phyloP scores from a whole-genome alignment of 2,329 filamentous ascomycete genomes.

The Ophiocordyceps camponoti-floridani region DNA sequence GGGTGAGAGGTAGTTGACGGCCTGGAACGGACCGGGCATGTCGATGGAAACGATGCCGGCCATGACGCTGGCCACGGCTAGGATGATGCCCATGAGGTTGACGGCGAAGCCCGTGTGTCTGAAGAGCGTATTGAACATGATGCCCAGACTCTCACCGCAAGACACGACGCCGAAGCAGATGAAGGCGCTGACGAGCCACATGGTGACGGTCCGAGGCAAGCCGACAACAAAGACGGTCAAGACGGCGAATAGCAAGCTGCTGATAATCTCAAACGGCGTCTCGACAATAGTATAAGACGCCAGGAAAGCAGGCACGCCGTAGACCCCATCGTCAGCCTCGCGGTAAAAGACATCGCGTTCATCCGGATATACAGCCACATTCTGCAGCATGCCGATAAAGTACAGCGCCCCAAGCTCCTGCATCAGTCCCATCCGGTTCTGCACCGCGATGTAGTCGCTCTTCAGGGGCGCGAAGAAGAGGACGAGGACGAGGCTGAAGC shows the following conservation, averaged over 20 bases:
- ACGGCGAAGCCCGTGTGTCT: no score
- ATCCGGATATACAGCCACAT: conserved; percentile 54
- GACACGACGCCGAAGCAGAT: conserved; percentile 52
- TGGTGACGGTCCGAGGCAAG: conserved; percentile 39
- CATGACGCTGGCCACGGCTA: no score
- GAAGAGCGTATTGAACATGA: no score
- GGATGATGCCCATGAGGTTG: no score
- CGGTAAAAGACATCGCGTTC: conserved; percentile 63
- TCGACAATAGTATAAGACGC: no score
- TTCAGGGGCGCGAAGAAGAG: conserved; percentile 57
- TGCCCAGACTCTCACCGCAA: no score
- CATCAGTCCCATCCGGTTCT: conserved; percentile 56
- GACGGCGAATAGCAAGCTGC: conserved; percentile 44
- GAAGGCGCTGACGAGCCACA: conserved; percentile 52
- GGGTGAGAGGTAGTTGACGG: no score
- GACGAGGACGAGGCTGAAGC: conserved; percentile 45
- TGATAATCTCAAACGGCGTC: no score
- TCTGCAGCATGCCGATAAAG: conserved; percentile 65
- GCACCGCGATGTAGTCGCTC: conserved; percentile 50
- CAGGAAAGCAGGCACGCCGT: conserved; percentile 12
- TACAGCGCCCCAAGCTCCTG: conserved; percentile 56
- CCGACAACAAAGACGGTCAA: conserved; percentile 47
- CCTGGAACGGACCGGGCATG: no score
- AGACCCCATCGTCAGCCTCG: conserved; percentile 57
- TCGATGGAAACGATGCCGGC: no score